A percentile compares a stretch with the other conserved stretches of the same genome.
Conservation (phyloP, 805 yeast genomes). For the Saccharomyces eubayanus region DNA sequence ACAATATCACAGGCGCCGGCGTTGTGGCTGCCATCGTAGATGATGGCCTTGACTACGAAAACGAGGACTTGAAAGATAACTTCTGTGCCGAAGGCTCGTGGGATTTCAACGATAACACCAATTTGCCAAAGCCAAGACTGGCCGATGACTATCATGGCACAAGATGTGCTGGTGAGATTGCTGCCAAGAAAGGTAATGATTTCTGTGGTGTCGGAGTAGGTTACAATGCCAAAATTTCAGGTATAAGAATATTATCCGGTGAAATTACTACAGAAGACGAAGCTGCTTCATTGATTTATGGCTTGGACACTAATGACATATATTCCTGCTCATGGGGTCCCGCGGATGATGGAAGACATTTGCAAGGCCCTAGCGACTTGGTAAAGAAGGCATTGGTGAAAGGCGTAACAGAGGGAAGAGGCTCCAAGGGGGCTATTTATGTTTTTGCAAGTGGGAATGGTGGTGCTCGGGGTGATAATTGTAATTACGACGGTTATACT, state of each 20-base stretch:
- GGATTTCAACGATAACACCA: conserved; percentile 77
- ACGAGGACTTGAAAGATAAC: conserved; percentile 60
- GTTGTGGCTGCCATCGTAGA: conserved; percentile 84
- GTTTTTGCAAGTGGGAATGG: conserved; percentile 98
- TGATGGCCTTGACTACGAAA: conserved; percentile 85
- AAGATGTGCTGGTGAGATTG: conserved; percentile 95
- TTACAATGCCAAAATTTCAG: conserved; percentile 74
- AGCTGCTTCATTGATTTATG: conserved; percentile 79
- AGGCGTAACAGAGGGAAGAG: conserved; percentile 77
- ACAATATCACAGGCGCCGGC: conserved; percentile 72
- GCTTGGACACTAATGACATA: conserved; percentile 76
- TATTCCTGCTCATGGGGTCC: conserved; percentile 99
- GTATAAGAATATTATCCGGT: conserved; percentile 81
- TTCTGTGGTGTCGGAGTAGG: conserved; percentile 98
- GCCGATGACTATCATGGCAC: conserved; percentile 90
- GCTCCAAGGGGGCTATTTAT: conserved; percentile 73
- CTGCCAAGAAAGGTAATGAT: conserved; percentile 71
- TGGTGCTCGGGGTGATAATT: conserved; percentile 70
- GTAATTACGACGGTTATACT: conserved; percentile 96
- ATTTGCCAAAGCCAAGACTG: conserved; percentile 72
- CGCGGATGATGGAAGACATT: conserved; percentile 77
- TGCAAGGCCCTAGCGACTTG: conserved; percentile 74
- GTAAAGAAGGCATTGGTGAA: conserved; percentile 78
- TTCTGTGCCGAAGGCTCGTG: conserved; percentile 78
- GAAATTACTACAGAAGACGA: conserved; percentile 78